A percentile compares a stretch with the other conserved stretches of the same genome.
phyloP scores from a whole-genome alignment of 1,139 yeast species.

The Taphrina deformans region DNA sequence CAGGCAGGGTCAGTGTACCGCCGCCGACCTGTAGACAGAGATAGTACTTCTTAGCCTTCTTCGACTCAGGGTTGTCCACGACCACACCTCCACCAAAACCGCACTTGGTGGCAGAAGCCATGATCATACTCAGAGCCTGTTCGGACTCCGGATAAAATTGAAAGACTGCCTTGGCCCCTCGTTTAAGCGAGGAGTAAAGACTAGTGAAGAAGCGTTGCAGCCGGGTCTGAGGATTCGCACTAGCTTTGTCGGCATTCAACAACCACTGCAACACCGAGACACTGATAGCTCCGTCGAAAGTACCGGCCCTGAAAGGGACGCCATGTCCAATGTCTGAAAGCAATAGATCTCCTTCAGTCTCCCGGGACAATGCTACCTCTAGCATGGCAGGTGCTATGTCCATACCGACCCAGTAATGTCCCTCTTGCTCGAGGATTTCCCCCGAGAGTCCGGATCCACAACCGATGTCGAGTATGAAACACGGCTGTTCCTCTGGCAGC shows the following conservation, averaged over 20 bases:
- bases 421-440: constrained; percentile 89
- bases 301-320: constrained; percentile 91
- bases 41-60: constrained; percentile 86
- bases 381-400: constrained; percentile 92
- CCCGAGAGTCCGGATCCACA: constrained; percentile 98
- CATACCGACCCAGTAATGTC: constrained; percentile 94
- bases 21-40: constrained; percentile 84
- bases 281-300: constrained; percentile 95
- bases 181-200: constrained; percentile 75
- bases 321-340: constrained; percentile 92
- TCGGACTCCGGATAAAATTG: constrained; percentile 96
- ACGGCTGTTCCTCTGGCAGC: constrained; percentile 62
- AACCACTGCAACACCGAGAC: constrained; percentile 97
- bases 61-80: constrained; percentile 89
- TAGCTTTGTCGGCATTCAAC: constrained; percentile 86
- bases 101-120: constrained; percentile 83
- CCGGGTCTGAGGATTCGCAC: constrained; percentile 84
- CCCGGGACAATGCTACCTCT: constrained; percentile 91
- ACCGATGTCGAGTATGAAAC: constrained; percentile 74
- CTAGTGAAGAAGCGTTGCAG: constrained; percentile 81
- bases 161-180: constrained; percentile 97
- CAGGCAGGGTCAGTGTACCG: constrained; percentile 49
- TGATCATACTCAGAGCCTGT: constrained; percentile 71
- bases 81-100: constrained; percentile 97
- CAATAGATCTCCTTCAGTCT: constrained; percentile 88